A percentile compares a stretch with the other conserved stretches of the same genome.
phyloP scores from a whole-genome alignment of 192 early-diverging fungal species.

The Helicostylum pulchrum region DNA sequence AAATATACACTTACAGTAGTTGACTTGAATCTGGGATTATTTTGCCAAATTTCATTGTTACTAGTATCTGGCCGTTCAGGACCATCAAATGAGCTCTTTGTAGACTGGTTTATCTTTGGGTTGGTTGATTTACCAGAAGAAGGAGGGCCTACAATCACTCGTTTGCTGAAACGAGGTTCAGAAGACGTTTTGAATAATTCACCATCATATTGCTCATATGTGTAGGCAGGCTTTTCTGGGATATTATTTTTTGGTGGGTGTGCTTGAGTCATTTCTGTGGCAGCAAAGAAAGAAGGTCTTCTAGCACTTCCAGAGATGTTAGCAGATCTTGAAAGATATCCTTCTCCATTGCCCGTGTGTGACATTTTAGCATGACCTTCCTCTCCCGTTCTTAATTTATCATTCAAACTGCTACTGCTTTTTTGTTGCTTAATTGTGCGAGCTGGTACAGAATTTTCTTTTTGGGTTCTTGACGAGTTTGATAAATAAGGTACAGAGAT shows the following conservation, averaged over 20 bases:
- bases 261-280: neutral
- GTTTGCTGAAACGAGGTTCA: slow-evolving; percentile 28
- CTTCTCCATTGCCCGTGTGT: slow-evolving; percentile 7
- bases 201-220: slow-evolving; percentile 23
- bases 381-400: slow-evolving; percentile 8
- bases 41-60: neutral
- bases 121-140: neutral
- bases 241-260: neutral
- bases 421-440: slow-evolving; percentile 2
- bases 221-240: neutral
- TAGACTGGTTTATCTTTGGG: neutral
- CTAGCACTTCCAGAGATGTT: slow-evolving; percentile 13
- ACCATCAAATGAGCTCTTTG: slow-evolving; percentile 14
- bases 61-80: slow-evolving; percentile 15
- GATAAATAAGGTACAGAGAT: slow-evolving; percentile 53
- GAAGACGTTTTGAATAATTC: slow-evolving; percentile 22
- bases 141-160: neutral
- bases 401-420: slow-evolving; percentile 29
- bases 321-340: slow-evolving; percentile 28
- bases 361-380: neutral
- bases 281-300: slow-evolving; percentile 15
- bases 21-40: slow-evolving; percentile 1
- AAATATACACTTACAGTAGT: slow-evolving; percentile 9
- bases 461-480: slow-evolving; percentile 4
- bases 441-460: neutral